Base-by-base conservation (phyloP, 495 filamentous ascomycete genomes). In the Penicillium tannophilum region DNA sequence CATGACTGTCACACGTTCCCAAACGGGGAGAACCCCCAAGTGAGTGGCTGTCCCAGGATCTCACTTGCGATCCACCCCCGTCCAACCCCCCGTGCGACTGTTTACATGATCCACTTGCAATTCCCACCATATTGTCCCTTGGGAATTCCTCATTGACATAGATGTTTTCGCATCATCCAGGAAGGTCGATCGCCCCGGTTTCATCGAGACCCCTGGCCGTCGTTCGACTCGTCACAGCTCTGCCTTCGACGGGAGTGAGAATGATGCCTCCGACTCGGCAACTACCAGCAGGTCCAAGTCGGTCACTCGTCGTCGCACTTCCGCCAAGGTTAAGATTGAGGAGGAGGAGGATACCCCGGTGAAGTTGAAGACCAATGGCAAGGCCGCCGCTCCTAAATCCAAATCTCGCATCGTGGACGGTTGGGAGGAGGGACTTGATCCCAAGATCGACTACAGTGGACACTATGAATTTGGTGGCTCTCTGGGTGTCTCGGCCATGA, bases 381-480 rank as follows among this genome's bases (percentile, higher is more conserved):
- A 80, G 54, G 39, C 14, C 30, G 39, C 65, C 14, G 46, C 58
- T 19, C 58, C 70, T 12, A 67, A 69, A 59, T 41, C 57, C 30
- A 41, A 45, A 54, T 56, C 78, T 6, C 76, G 76, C 54, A 61
- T 88, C 43, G 72, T 89, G 52, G 86, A 90, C 63, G 88, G 87
- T 35, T 88, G 84, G 87, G 77, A 72, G 60, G 82, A 83, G 55
- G 86, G 85, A 51, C 79, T 81, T 63, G 89, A 96, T 65, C 89
- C 86, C 60, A 90, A 85, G 72, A 68, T 97, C 59, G 91, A 97
- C 74, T 79, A 84, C 68, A 91, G 88, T 51, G 89, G 87, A 48
- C 81, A 90, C 56, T 90, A 88, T 68, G 94, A 98, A 67, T 97
- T 98, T 66, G 91, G 92, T 57, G 94, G 94, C 56, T 86, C 90